Evolutionary conservation across 2,329 filamentous ascomycete species (phyloP).

Genomic region (Sarocladiaceae sp.): DNA sequence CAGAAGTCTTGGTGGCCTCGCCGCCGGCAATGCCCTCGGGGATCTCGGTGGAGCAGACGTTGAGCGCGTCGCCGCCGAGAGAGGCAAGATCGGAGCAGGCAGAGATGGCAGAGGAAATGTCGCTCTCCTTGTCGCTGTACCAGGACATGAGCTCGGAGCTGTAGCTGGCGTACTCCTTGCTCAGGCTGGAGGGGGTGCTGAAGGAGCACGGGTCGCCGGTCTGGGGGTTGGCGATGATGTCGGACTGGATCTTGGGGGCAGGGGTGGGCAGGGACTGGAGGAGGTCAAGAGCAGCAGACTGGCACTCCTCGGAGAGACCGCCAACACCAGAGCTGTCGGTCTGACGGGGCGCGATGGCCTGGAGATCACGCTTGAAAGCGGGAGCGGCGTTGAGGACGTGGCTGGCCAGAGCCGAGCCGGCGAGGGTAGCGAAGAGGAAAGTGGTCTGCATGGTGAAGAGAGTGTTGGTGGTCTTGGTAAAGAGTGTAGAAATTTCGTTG

Average conservation of each 20-base stretch:
- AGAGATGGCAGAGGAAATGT: constrained; percentile 20
- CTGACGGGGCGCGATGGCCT: constrained; percentile 10
- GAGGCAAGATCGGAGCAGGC: constrained; percentile 22
- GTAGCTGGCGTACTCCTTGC: constrained; percentile 27
- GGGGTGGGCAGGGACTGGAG: constrained; percentile 25
- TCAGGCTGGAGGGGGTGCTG: constrained; percentile 25
- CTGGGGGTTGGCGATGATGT: constrained; percentile 18
- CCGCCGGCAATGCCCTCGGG: not conserved
- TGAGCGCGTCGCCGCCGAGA: constrained; percentile 15
- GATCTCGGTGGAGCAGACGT: constrained; percentile 18
- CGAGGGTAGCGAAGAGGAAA: constrained; percentile 22
- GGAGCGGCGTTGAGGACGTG: constrained; percentile 9
- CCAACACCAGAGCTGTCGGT: not conserved
- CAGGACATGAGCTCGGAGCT: constrained; percentile 24
- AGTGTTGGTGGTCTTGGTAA: not conserved
- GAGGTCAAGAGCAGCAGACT: constrained; percentile 18
- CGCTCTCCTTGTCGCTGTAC: constrained; percentile 22
- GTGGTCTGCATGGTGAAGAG: constrained; percentile 8
- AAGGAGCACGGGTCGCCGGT: constrained; percentile 29
- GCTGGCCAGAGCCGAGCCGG: constrained; percentile 3
- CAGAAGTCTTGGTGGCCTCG: not conserved
- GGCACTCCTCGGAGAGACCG: constrained; percentile 30
- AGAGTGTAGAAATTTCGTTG: not conserved
- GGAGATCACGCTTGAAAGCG: constrained; percentile 10
- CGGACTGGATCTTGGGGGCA: constrained; percentile 22